Base-by-base conservation (phyloP, 331 rosid species). In the Rosa hybrid region DNA sequence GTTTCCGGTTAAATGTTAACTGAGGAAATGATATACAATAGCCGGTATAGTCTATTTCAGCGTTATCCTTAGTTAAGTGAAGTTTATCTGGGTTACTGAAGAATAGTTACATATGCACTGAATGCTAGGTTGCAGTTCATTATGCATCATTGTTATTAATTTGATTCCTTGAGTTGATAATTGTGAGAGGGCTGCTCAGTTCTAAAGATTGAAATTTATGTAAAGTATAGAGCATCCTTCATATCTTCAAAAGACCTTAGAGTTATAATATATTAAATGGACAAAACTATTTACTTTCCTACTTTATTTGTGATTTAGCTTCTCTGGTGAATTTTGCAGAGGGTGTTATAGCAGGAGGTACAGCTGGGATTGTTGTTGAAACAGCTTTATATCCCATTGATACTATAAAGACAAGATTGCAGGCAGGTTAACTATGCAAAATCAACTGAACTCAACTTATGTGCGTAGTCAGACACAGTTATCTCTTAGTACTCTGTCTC, bases 281-380 rank as follows among this genome's bases (percentile, higher is more conserved):
- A 64, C 9, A 14, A 14, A 30, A 64, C 2, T 34, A 13, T 23
- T 4, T 62, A 1, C 8, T 4, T 62, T 62, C 70, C 70, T 64
- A 64, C 70, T 64, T 64, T 2, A 34, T 3, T 68, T 5, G 7
- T 79, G 54, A 49, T 76, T 77, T 87, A 77, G 82, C 38, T 78
- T 59, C 30, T 78, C 39, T 54, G 68, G 38, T 75, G 80, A 74
- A 81, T 89, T 84, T 87, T 86, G 94, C 93, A 94, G 98, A 94
- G 88, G 97, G 97, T 46, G 83, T 84, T 68, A 86, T 94, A 67
- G 96, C 98, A 16, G 97, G 97, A 82, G 98, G 96, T 78, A 88
- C 94, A 51, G 92, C 98, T 51, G 98, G 97, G 71, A 97, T 90
- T 74, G 97, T 94, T 82, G 98, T 94, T 74, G 98, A 94, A 90